phyloP scores from a whole-genome alignment of 352 stramenopile species.

The Globisporangium nunn region DNA sequence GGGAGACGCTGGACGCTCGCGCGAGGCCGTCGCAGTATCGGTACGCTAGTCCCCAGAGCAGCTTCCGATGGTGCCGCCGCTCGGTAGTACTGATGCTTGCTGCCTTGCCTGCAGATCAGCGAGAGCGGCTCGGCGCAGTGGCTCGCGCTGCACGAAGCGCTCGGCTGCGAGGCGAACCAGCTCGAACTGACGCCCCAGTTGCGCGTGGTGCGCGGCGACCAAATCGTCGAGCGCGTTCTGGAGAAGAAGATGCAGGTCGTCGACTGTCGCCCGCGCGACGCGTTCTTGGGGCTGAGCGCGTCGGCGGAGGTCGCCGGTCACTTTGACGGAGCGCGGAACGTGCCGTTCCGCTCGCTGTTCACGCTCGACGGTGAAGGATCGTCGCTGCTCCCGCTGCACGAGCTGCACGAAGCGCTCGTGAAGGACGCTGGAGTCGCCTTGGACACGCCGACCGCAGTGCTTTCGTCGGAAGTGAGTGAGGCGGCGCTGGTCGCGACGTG shows the following conservation, averaged over 20 bases:
- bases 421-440: conserved; percentile 33
- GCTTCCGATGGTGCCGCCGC: too few species aligned
- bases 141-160: conserved; percentile 29
- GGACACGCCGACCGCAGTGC: conserved; percentile 29
- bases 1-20: conserved; percentile 3
- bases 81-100: too few species aligned
- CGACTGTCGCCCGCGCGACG: conserved; percentile 37
- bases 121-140: conserved; percentile 21
- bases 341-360: conserved; percentile 50
- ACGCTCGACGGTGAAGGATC: conserved; percentile 18
- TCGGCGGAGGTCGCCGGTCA: conserved; percentile 44
- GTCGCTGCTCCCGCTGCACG: conserved; percentile 27
- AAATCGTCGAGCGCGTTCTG: conserved; percentile 25
- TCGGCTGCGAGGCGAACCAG: conserved; percentile 29
- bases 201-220: conserved; percentile 15
- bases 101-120: conserved; percentile 11
- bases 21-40: conserved; percentile 17
- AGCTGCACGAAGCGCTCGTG: conserved; percentile 31
- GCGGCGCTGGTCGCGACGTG: conserved; percentile 56
- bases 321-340: conserved; percentile 35
- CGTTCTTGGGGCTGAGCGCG: conserved; percentile 40
- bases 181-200: conserved; percentile 19
- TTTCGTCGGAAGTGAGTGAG: conserved; percentile 37
- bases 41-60: not conserved
- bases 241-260: conserved; percentile 33